Evolutionary conservation across 2,329 filamentous ascomycete species (phyloP), one percentile per base, ranked within the genome.

Genomic region (Emmonsia crescens): DNA sequence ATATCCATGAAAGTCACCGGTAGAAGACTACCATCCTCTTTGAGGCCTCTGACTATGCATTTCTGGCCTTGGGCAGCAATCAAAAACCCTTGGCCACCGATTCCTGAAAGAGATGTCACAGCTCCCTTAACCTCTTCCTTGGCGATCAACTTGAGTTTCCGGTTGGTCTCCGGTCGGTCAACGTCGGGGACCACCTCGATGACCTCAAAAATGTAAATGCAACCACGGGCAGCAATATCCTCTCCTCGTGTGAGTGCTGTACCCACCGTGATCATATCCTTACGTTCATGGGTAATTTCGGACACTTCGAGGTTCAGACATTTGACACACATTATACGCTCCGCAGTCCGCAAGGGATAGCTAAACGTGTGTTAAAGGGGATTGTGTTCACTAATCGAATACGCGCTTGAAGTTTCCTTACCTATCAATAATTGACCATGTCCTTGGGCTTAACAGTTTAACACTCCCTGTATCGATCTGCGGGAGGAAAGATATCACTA

Each of bases 1-100:
- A 96, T 95, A 70, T 99, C 94, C 81, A 99, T 89, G 71, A 99
- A 99, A 0, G 94, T 94, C 3, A 99, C 93, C 0, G 94, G 94
- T 0, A 97, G 80, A 59, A 97, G 82, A 1, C 89, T 91, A 0
- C 92, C 91, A 71, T 99, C 94, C 74, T 99, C 94, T 73, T 96
- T 96, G 2, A 99, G 81, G 48, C 94, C 94, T 63, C 94, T 83
- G 1, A 99, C 91, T 89, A 99, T 95, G 73, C 91, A 93, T 75
- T 99, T 99, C 70, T 96, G 92, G 0, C 94, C 94, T 72, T 99
- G 94, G 0, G 92, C 91, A 48, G 89, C 89, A 64, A 94, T 86
- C 81, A 95, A 85, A 67, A 93, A 91, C 1, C 89, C 94, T 74
- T 94, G 91, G 0, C 87, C 91, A 49, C 89, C 93, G 60, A 96